Conservation (phyloP, 163 green algal species). For the Volvox carteri region DNA sequence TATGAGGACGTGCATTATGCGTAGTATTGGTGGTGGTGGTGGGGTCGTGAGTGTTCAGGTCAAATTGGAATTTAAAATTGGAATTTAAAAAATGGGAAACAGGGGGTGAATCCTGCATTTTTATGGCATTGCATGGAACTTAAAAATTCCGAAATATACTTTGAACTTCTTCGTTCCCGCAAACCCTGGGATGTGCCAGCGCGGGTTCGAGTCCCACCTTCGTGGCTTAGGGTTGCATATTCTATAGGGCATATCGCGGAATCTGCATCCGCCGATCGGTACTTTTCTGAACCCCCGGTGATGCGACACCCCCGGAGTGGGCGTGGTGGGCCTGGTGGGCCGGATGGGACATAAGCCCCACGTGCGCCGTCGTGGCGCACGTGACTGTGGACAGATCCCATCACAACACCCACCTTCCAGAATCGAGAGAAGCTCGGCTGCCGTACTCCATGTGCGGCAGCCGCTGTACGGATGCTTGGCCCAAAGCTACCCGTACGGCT, state of each 20-base stretch:
- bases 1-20: neutral
- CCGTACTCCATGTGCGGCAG: neutral
- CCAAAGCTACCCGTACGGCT: neutral
- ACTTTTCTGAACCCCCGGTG: neutral
- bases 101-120: too few relatives aligned
- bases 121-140: too few relatives aligned
- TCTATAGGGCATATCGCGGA: neutral
- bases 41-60: too few relatives aligned
- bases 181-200: too few relatives aligned
- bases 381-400: too few relatives aligned
- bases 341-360: neutral
- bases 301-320: neutral
- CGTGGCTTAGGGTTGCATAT: too few relatives aligned
- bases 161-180: too few relatives aligned
- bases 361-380: too few relatives aligned
- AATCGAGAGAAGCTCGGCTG: slow-evolving; percentile 25
- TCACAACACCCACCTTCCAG: neutral
- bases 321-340: neutral
- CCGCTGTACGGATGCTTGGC: neutral
- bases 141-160: too few relatives aligned
- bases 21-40: too few relatives aligned
- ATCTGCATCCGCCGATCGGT: neutral
- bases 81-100: neutral
- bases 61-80: neutral
- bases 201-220: too few relatives aligned